These are phyloP conservation scores for Neopestalotiopsis sp. DNA, from an alignment of 2,329 filamentous ascomycete genomes.

Conservation along the genomic window DNA sequence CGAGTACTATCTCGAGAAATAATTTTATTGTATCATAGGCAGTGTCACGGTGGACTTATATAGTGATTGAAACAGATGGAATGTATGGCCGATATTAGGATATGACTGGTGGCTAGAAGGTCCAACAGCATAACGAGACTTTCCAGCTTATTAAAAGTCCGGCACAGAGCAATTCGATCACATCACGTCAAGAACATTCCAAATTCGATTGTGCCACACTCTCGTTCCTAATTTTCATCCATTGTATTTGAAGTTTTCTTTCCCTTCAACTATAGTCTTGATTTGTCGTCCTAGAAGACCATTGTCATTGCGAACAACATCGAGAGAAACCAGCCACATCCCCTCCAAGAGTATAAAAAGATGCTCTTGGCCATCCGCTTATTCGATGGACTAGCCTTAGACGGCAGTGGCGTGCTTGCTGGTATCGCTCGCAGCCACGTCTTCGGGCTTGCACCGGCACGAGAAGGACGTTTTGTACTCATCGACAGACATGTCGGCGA, in stretches of 20 bases:
- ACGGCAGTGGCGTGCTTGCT: conserved; percentile 18
- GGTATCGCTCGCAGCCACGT: conserved; percentile 24
- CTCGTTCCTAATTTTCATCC: no score
- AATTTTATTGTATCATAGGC: background rate
- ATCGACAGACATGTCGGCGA: conserved; percentile 51
- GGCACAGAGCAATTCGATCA: no score
- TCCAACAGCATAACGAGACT: no score
- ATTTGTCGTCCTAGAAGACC: no score
- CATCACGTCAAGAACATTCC: no score
- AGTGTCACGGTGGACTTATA: background rate
- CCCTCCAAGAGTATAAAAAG: background rate
- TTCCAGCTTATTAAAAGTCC: no score
- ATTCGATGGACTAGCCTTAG: background rate
- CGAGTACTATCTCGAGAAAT: background rate
- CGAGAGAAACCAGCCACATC: background rate
- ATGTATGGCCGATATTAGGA: no score
- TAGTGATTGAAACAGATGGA: background rate
- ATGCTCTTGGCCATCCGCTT: background rate
- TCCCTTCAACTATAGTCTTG: no score
- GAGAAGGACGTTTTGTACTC: conserved; percentile 66
- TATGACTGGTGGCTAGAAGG: no score
- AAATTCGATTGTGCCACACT: no score
- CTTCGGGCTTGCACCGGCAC: conserved; percentile 63
- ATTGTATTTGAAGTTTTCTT: no score
- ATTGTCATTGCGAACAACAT: no score